Conservation (phyloP, 1,284 basidiomycete genomes). For the Inonotus obliquus region DNA sequence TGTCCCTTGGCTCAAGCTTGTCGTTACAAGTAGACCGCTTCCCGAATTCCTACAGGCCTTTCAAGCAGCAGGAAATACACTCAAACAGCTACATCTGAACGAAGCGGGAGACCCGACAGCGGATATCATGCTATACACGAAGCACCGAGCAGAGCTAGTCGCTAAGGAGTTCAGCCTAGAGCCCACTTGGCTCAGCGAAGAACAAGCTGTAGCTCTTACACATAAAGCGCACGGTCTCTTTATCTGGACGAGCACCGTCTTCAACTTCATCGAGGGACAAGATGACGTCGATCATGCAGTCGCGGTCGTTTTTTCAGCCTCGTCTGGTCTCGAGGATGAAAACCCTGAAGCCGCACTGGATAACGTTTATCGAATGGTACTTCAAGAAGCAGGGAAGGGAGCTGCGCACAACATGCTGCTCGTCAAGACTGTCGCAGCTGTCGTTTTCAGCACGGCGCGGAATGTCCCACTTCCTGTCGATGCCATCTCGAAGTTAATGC, state of each 20-base stretch:
- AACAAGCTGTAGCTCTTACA: constrained; percentile 21
- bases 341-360: neutral
- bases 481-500: neutral
- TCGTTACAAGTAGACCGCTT: constrained; percentile 5
- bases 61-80: too few relatives aligned
- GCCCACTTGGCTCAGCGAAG: constrained; percentile 20
- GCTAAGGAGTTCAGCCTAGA: constrained; percentile 24
- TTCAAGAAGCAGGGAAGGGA: neutral
- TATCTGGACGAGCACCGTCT: constrained; percentile 27
- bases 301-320: neutral
- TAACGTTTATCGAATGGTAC: neutral
- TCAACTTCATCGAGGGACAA: constrained; percentile 22
- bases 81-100: neutral
- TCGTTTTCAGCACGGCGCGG: neutral
- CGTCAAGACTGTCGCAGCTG: neutral
- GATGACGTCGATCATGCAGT: constrained; percentile 1
- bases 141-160: neutral
- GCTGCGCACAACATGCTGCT: neutral
- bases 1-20: constrained; percentile 6
- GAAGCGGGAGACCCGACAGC: neutral
- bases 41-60: too few relatives aligned
- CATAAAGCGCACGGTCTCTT: constrained; percentile 25
- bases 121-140: neutral
- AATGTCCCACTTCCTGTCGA: neutral
- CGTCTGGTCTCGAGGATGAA: too few relatives aligned